These are phyloP conservation scores for Xylaria sp. DNA, from an alignment of 2,329 filamentous ascomycete genomes.

Conservation along the genomic window DNA sequence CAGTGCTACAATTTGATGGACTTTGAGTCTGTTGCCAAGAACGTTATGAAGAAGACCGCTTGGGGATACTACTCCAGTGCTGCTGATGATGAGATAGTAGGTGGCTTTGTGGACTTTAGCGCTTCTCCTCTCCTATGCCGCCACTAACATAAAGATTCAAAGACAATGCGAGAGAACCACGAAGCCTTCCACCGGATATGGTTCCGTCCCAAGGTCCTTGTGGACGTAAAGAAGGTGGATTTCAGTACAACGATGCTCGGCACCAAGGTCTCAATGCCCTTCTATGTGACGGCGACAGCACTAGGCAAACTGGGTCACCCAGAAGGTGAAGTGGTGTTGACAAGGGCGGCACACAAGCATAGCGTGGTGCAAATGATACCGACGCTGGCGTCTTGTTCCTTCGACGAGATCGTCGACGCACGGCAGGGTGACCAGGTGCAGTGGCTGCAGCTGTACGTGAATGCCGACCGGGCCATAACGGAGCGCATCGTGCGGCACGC, in stretches of 20 bases:
- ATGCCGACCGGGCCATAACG: conserved; percentile 93
- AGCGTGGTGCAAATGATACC: conserved; percentile 98
- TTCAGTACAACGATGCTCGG: conserved; percentile 94
- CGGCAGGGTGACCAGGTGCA: conserved; percentile 82
- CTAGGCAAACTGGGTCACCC: conserved; percentile 94
- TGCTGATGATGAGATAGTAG: conserved; percentile 86
- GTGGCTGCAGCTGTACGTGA: conserved; percentile 98
- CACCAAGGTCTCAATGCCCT: conserved; percentile 83
- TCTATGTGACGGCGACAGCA: conserved; percentile 96
- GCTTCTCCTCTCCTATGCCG: not conserved
- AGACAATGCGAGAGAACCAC: conserved; percentile 97
- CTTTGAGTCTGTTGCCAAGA: conserved; percentile 91
- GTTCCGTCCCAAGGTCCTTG: conserved; percentile 90
- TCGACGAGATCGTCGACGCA: conserved; percentile 96
- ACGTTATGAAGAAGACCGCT: conserved; percentile 93
- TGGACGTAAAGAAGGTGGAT: conserved; percentile 90
- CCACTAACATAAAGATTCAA: conserved; percentile 51
- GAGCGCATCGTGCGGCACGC: conserved; percentile 91
- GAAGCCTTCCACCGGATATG: conserved; percentile 95
- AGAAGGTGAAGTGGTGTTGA: conserved; percentile 93
- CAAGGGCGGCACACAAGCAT: conserved; percentile 84
- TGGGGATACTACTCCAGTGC: conserved; percentile 99
- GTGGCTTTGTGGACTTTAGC: conserved; percentile 42
- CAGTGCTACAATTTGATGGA: conserved; percentile 96
- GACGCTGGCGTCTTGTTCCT: conserved; percentile 94